phyloP scores from a whole-genome alignment of 2,329 filamentous ascomycete species.

The Aspergillus clavatus region DNA sequence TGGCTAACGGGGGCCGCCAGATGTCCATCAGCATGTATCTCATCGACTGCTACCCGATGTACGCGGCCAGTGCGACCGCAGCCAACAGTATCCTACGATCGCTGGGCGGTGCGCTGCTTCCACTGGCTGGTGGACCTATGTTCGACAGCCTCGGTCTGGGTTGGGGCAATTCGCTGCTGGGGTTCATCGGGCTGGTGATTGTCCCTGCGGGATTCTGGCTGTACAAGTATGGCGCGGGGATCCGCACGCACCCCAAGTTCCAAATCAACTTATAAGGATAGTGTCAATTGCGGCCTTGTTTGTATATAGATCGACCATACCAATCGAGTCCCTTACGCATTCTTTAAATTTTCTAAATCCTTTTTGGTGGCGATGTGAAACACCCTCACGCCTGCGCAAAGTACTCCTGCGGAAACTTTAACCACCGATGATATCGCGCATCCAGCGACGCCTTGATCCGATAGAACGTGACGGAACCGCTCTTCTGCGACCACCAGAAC shows the following conservation, averaged over 20 bases:
- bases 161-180: constrained; percentile 47
- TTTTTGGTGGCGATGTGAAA: too few relatives aligned
- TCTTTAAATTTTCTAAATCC: too few relatives aligned
- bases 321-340: too few relatives aligned
- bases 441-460: neutral
- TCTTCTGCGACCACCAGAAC: neutral
- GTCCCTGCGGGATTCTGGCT: neutral
- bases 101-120: constrained; percentile 54
- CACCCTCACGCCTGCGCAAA: too few relatives aligned
- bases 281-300: too few relatives aligned
- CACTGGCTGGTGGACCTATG: constrained; percentile 54
- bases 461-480: neutral
- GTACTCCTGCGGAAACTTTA: too few relatives aligned
- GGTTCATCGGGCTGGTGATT: too few relatives aligned
- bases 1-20: too few relatives aligned
- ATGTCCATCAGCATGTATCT: constrained; percentile 60
- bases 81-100: constrained; percentile 38
- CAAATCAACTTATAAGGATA: too few relatives aligned
- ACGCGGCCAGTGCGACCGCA: constrained; percentile 60
- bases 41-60: constrained; percentile 56
- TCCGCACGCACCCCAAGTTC: too few relatives aligned
- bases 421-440: too few relatives aligned
- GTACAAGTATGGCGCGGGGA: neutral
- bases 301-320: too few relatives aligned
- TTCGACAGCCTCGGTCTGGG: constrained; percentile 55